These are phyloP conservation scores for Yarrowia sp. DNA, from an alignment of 805 yeast species.

Conservation along the genomic window DNA sequence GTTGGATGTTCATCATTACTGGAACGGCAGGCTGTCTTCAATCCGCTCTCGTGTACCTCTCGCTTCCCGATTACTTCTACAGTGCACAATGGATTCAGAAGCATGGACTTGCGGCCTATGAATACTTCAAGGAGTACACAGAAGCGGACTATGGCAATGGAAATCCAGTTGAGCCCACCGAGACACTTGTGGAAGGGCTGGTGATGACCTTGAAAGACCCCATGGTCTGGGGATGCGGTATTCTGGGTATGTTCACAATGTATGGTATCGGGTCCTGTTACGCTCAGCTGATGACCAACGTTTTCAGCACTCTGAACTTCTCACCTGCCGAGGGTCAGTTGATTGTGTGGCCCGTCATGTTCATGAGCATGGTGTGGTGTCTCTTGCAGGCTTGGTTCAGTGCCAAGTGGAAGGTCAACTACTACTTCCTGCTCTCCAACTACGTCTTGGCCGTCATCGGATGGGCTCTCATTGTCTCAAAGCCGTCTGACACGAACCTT, in stretches of 20 bases:
- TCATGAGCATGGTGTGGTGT: slow-evolving; percentile 8
- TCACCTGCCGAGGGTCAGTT: slow-evolving; percentile 15
- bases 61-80: slow-evolving; percentile 6
- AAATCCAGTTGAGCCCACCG: slow-evolving; percentile 11
- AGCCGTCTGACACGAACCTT: neutral
- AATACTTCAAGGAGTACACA: slow-evolving; percentile 8
- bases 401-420: neutral
- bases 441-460: slow-evolving; percentile 1
- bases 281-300: neutral
- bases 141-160: slow-evolving; percentile 2
- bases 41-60: neutral
- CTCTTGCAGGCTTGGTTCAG: slow-evolving; percentile 14
- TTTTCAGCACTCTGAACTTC: neutral
- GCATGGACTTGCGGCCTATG: neutral
- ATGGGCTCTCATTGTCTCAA: neutral
- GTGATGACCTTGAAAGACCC: slow-evolving; percentile 8
- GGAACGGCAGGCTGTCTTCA: slow-evolving; percentile 12
- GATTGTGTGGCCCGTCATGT: slow-evolving; percentile 5
- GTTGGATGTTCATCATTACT: slow-evolving; percentile 17
- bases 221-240: neutral
- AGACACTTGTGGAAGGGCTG: neutral
- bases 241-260: slow-evolving; percentile 11
- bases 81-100: neutral
- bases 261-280: neutral
- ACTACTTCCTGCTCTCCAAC: slow-evolving; percentile 15